These are phyloP conservation scores for Apiotrichum gracile DNA, from an alignment of 1,284 basidiomycete genomes.

Conservation along the genomic window DNA sequence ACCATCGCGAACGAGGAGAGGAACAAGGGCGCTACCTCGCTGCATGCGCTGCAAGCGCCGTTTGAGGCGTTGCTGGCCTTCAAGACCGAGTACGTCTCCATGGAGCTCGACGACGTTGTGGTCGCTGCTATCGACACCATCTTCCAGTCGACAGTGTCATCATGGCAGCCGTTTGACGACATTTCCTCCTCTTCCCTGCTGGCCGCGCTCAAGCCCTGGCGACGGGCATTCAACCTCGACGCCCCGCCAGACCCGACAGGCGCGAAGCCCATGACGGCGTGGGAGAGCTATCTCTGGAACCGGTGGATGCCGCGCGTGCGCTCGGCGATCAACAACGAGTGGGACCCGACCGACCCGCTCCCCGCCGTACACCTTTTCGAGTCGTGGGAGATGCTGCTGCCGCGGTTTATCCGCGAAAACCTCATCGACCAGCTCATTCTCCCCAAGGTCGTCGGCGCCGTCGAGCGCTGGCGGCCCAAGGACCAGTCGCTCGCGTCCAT, in stretches of 20 bases:
- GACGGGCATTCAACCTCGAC: constrained; percentile 35
- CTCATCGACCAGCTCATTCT: constrained; percentile 90
- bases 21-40: constrained; percentile 55
- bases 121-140: constrained; percentile 81
- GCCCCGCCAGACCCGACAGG: neutral
- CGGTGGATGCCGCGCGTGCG: constrained; percentile 92
- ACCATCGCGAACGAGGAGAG: constrained; percentile 59
- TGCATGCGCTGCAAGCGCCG: constrained; percentile 63
- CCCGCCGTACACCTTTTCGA: constrained; percentile 78
- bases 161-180: constrained; percentile 42
- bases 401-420: constrained; percentile 88
- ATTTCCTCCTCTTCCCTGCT: constrained; percentile 32
- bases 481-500: constrained; percentile 61
- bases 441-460: constrained; percentile 78
- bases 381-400: constrained; percentile 79
- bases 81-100: constrained; percentile 68
- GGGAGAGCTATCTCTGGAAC: constrained; percentile 89
- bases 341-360: constrained; percentile 68
- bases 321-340: constrained; percentile 84
- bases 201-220: constrained; percentile 42
- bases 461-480: constrained; percentile 65
- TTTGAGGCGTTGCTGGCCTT: constrained; percentile 71
- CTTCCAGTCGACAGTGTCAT: constrained; percentile 24
- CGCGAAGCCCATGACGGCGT: constrained; percentile 93
- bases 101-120: constrained; percentile 81